Evolutionary conservation across 192 early-diverging fungal species (phyloP).

Genomic region (Spinellus fusiger): DNA sequence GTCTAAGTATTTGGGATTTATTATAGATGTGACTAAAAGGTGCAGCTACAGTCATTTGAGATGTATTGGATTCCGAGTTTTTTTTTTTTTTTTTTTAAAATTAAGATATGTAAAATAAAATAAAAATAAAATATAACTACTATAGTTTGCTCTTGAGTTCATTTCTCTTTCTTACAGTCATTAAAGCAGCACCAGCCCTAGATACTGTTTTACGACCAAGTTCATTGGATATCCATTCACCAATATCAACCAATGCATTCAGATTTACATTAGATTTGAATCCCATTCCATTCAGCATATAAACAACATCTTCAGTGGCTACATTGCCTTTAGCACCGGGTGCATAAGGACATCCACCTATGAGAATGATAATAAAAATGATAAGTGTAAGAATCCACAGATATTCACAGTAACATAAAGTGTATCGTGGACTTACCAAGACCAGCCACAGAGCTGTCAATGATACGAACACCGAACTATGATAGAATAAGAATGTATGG

Average conservation of each 20-base stretch:
- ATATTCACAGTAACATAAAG: too few relatives aligned
- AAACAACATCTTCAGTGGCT: slow-evolving; percentile 93
- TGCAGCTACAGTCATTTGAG: too few relatives aligned
- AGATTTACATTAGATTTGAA: slow-evolving; percentile 80
- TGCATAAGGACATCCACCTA: slow-evolving; percentile 94
- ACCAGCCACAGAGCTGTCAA: slow-evolving; percentile 91
- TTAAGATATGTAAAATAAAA: too few relatives aligned
- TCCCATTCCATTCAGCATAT: slow-evolving; percentile 83
- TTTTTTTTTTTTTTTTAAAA: too few relatives aligned
- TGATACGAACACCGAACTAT: slow-evolving; percentile 79
- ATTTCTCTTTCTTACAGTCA: slow-evolving; percentile 5
- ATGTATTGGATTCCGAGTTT: too few relatives aligned
- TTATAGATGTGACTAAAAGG: too few relatives aligned
- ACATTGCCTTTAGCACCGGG: slow-evolving; percentile 96
- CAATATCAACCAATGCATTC: slow-evolving; percentile 60
- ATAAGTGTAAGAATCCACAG: neutral
- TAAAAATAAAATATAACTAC: too few relatives aligned
- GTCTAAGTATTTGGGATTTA: too few relatives aligned
- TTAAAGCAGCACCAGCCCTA: slow-evolving; percentile 46
- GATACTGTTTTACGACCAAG: slow-evolving; percentile 64
- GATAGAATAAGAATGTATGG: neutral
- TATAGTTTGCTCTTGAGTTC: neutral
- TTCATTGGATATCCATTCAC: slow-evolving; percentile 84
- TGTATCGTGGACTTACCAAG: slow-evolving; percentile 48
- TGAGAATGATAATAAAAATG: slow-evolving; percentile 4